A percentile compares a stretch with the other conserved stretches of the same genome.
phyloP scores from a whole-genome alignment of 495 filamentous ascomycete species.

The Chaetomidium leptoderma region DNA sequence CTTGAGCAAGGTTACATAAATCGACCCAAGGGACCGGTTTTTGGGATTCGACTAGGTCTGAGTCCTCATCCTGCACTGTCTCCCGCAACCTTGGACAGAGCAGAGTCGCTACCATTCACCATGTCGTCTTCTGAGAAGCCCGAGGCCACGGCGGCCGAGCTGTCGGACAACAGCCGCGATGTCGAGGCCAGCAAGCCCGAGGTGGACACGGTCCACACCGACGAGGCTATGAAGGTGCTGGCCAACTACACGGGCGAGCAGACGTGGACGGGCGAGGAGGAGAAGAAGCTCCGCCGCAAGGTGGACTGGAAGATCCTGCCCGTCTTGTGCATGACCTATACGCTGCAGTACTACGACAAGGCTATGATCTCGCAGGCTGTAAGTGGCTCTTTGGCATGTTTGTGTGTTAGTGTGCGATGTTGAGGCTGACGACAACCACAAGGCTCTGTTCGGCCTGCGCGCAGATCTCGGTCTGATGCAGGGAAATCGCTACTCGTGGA shows the following conservation, averaged over 20 bases:
- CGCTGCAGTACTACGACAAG: conserved; percentile 40
- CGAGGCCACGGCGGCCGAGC: background rate
- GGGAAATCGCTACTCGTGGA: conserved; percentile 34
- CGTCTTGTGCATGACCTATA: conserved; percentile 50
- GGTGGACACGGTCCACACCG: conserved; percentile 42
- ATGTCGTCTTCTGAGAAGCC: conserved; percentile 5
- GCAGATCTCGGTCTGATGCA: conserved; percentile 34
- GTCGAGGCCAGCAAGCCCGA: conserved; percentile 2
- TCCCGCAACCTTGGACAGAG: too few relatives aligned
- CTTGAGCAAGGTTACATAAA: too few relatives aligned
- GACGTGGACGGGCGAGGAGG: conserved; percentile 36
- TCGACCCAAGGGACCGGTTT: too few relatives aligned
- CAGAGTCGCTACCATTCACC: too few relatives aligned
- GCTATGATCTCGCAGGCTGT: conserved; percentile 40
- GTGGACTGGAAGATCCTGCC: conserved; percentile 48
- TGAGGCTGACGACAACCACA: too few relatives aligned
- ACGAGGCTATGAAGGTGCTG: conserved; percentile 44
- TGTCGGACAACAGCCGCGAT: conserved; percentile 19
- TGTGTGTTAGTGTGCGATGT: too few relatives aligned
- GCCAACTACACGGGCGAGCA: conserved; percentile 40
- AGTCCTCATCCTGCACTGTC: too few relatives aligned
- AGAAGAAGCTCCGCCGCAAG: conserved; percentile 35
- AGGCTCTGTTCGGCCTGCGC: conserved; percentile 37
- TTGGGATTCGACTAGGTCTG: too few relatives aligned
- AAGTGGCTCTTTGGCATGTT: too few relatives aligned